Percentiles rank a stretch among this genome's conserved stretches.
phyloP scores from a whole-genome alignment of 306 rosid genomes.

The Fragaria vesca region DNA sequence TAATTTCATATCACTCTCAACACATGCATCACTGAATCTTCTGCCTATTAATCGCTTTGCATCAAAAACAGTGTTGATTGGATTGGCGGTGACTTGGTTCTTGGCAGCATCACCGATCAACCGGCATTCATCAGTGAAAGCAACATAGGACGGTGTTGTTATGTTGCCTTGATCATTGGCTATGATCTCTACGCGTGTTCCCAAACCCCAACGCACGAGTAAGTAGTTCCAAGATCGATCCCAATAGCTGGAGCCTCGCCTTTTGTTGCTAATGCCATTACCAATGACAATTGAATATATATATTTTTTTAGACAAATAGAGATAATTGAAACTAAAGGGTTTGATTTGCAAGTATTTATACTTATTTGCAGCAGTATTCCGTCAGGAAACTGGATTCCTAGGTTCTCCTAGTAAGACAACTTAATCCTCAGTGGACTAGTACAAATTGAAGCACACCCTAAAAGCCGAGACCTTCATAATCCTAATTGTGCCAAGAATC shows the following conservation, averaged over 20 bases:
- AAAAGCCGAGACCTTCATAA: too few relatives aligned
- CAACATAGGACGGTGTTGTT: neutral
- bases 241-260: slow-evolving; percentile 28
- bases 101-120: neutral
- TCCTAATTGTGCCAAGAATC: too few relatives aligned
- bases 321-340: too few relatives aligned
- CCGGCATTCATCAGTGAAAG: neutral
- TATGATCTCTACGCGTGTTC: slow-evolving; percentile 36
- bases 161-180: slow-evolving; percentile 24
- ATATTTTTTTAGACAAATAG: too few relatives aligned
- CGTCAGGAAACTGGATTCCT: too few relatives aligned
- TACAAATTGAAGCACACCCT: too few relatives aligned
- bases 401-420: too few relatives aligned
- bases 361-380: too few relatives aligned
- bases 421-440: too few relatives aligned
- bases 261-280: neutral
- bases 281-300: too few relatives aligned
- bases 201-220: slow-evolving; percentile 33
- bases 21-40: neutral
- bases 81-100: neutral
- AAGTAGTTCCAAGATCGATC: slow-evolving; percentile 24
- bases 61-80: slow-evolving; percentile 3
- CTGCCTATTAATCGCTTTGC: neutral
- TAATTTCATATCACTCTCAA: neutral
- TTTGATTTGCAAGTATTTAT: too few relatives aligned